Base-by-base conservation (phyloP, 495 filamentous ascomycete genomes). In the Amphirosellinia nigrospora region DNA sequence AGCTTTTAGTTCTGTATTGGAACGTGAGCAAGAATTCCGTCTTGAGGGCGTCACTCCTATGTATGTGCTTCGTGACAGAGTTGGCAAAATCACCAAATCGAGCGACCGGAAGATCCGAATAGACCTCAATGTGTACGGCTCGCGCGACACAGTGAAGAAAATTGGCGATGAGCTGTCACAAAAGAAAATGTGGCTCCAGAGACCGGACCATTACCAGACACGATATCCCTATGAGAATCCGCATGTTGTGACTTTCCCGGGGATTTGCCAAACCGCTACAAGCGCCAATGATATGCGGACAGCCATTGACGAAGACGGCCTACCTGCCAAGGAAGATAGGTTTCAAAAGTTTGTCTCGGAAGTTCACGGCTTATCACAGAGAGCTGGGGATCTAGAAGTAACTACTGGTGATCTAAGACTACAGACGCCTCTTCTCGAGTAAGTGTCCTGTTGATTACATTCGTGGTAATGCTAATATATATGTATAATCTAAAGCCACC, bases 81-180 rank as follows among this genome's bases (percentile, higher is more conserved):
- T 79, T 19, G 43, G 64, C 19, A 53, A 58, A n/a, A 74, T 73
- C 15, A 64, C 61, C 58, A 76, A 74, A 60, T 39, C 73, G 1
- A 48, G 63, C 1, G 76, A 78, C 19, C 73, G 76, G 19, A 67
- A 76, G 9, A 66, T 75, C 11, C 68, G 68, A 15, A 70, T 82
- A n/a, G 71, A 80, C 43, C 78, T 83, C 64, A 79, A 79, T 56
- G 65, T 83, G 11, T 81, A 81, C 62, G 81, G 81, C 7, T 70
- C 73, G 5, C 70, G 30, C 6, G 39, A 61, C 19, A 39, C 50
- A 32, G 66, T 64, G 19, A 63, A 67, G 4, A 43, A 71, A 7
- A 72, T 82, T 45, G 78, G 79, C 8, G 48, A 70, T 9, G 50
- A 55, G 3, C 68, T 82, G 30, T 82, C 80, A 3, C 30, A 55